Evolutionary conservation across 441 rosid species (phyloP).

Genomic region (Lepidium campestre): DNA sequence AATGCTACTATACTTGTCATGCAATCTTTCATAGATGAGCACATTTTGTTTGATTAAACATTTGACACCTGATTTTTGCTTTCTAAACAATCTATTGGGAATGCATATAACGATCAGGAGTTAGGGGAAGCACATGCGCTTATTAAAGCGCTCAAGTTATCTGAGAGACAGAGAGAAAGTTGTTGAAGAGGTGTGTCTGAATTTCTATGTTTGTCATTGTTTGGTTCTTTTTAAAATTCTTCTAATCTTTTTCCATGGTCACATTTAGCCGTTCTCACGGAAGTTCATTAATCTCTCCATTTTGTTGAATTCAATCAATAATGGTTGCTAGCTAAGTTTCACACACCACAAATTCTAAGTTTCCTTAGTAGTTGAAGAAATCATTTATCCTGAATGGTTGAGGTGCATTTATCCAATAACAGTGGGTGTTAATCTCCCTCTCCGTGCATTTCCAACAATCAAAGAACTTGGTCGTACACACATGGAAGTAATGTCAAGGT

Average conservation of each 20-base stretch:
- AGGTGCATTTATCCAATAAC: neutral
- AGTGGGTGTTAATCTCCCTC: neutral
- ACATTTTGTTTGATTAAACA: neutral
- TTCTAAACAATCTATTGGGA: neutral
- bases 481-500: constrained; percentile 31
- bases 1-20: neutral
- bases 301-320: no score
- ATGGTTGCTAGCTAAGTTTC: no score
- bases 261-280: neutral
- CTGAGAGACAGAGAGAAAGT: constrained; percentile 91
- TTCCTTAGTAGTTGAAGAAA: neutral
- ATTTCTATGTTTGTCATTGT: neutral
- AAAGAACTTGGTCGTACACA: no score
- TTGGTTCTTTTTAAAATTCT: neutral
- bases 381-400: neutral
- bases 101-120: constrained; percentile 89
- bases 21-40: neutral
- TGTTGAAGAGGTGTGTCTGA: constrained; percentile 87
- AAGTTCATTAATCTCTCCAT: no score
- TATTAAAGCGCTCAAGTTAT: constrained; percentile 80
- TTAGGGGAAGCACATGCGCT: constrained; percentile 84
- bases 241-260: neutral
- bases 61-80: neutral
- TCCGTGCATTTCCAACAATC: no score
- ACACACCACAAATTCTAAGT: neutral